Evolutionary conservation across 2,329 filamentous ascomycete species (phyloP).

Genomic region (Orbilia oligospora): DNA sequence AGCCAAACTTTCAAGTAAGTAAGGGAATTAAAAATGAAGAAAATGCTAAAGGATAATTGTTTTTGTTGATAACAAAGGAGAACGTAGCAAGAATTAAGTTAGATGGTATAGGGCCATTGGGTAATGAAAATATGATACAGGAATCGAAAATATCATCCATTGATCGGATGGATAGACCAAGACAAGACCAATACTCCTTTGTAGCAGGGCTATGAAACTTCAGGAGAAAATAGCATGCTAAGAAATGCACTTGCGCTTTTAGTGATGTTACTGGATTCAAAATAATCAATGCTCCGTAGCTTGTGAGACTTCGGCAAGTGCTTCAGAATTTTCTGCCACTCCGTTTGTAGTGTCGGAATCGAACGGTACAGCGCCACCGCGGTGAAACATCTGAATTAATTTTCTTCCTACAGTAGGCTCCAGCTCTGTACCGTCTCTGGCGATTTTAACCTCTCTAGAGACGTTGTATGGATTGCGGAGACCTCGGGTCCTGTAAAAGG

Average conservation of each 20-base stretch:
- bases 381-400: conserved; percentile 83
- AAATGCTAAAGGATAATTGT: conserved; percentile 3
- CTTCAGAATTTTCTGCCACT: conserved; percentile 14
- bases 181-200: conserved; percentile 10
- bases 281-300: conserved; percentile 23
- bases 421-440: conserved; percentile 91
- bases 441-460: conserved; percentile 95
- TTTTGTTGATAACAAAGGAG: conserved; percentile 18
- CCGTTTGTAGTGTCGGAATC: conserved; percentile 35
- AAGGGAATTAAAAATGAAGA: conserved; percentile 22
- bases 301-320: conserved; percentile 8
- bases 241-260: conserved; percentile 16
- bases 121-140: conserved; percentile 53
- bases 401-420: conserved; percentile 84
- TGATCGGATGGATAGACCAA: not conserved
- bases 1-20: conserved; percentile 21
- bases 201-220: conserved; percentile 20
- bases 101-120: conserved; percentile 15
- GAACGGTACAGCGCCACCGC: conserved; percentile 64
- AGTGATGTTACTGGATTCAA: not conserved
- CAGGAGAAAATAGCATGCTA: conserved; percentile 4
- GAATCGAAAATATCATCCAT: conserved; percentile 35
- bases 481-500: conserved; percentile 89
- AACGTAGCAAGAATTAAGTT: conserved; percentile 39
- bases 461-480: conserved; percentile 95